Conservation (phyloP, 106 monocot species). For the Acanthochlamys bracteata region DNA sequence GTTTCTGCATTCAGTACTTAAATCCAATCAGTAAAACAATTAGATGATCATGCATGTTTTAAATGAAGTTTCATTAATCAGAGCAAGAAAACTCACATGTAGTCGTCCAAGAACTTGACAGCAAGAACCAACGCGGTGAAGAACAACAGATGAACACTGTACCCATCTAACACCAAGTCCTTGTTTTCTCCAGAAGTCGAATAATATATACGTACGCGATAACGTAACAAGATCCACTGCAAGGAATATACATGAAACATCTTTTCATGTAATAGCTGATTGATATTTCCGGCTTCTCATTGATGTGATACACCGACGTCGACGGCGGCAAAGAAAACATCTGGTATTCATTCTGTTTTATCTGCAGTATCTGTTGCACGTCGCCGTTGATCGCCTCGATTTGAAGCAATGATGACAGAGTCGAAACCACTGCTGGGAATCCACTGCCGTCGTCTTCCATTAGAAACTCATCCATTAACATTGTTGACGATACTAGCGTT, state of each 20-base stretch:
- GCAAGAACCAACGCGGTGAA: conserved; percentile 54
- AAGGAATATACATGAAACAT: conserved; percentile 49
- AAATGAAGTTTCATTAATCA: too few species aligned
- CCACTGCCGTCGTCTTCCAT: not conserved
- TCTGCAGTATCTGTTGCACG: not conserved
- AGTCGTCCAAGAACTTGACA: conserved; percentile 24
- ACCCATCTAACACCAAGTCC: conserved; percentile 27
- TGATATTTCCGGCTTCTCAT: conserved; percentile 36
- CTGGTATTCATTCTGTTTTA: not conserved
- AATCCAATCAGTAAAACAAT: too few species aligned
- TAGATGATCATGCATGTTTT: too few species aligned
- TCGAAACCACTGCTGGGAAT: conserved; percentile 20
- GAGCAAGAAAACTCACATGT: too few species aligned
- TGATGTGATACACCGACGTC: too few species aligned
- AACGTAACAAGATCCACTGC: conserved; percentile 70
- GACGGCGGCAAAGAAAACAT: conserved; percentile 38
- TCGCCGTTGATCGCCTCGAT: conserved; percentile 24
- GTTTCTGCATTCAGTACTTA: too few species aligned
- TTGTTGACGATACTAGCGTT: too few species aligned
- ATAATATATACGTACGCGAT: conserved; percentile 65
- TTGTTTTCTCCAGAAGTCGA: conserved; percentile 27
- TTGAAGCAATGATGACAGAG: conserved; percentile 38
- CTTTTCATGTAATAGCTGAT: conserved; percentile 49
- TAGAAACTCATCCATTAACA: conserved; percentile 12
- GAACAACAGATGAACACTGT: conserved; percentile 56